Base-by-base conservation (phyloP, 2,329 filamentous ascomycete genomes). In the Alternaria sp. region DNA sequence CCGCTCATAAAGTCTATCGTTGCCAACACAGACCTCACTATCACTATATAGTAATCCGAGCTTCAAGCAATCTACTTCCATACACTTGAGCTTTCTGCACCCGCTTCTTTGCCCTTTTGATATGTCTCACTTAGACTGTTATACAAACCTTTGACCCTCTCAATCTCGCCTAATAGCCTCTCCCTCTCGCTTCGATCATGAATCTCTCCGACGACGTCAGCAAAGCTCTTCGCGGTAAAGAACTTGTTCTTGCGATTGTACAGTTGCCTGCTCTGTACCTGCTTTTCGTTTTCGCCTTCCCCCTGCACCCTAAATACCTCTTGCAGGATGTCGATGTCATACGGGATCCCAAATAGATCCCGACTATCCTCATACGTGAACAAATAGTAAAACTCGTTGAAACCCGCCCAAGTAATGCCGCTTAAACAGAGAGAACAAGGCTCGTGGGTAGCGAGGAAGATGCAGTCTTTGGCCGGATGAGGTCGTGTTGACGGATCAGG, bases 361-460 rank as follows among this genome's bases (percentile, higher is more conserved):
- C 85, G 77, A 52, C 82, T 87, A 70, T 88, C 85, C 71, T 87
- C 83, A 68, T 87, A 86, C 0, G 85, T 87, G 72, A 87, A 88
- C 48, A 87, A 75, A 67, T 86, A 86, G 71, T 86, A 87, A 57
- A 88, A 79, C 71, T 85, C 81, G 59, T 78, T 79, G 75, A 88
- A 87, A 1, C 86, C 85, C 9, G 83, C 82, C 85, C 85, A 88
- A 3, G 85, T 80, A 62, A 88, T 87, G 14, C 83, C 86, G 64
- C 83, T 86, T 9, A 88, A 75, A 60, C 86, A 87, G 3, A 87
- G 78, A 43, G 82, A 86, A 77, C 86, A 87, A 1, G 86, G 86
- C 75, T 88, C 85, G 68, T 87, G 85, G 0, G 86, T 87, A 5
- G 85, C 83, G 59, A 87, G 81, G 77, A 88, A 87, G 69, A 88